Percentiles rank a stretch among this genome's conserved stretches.
Conservation (phyloP, 768 basidiomycete genomes). For the Lactarius evosmus region DNA sequence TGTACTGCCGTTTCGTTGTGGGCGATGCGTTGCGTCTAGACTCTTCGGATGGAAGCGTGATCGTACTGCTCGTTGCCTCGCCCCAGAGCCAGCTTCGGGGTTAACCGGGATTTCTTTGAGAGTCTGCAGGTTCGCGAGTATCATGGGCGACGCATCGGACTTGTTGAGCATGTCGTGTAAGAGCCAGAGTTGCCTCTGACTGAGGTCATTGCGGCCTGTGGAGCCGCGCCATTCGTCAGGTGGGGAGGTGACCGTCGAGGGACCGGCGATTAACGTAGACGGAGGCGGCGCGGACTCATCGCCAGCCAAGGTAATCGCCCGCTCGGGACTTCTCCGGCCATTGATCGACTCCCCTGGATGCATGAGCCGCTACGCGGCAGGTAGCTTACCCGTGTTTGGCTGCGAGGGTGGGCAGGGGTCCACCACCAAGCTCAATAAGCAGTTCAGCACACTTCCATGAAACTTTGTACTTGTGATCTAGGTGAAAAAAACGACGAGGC, state of each 20-base stretch:
- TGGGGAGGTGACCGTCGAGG: slow-evolving; percentile 36
- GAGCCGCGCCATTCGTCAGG: slow-evolving; percentile 66
- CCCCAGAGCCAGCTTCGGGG: slow-evolving; percentile 73
- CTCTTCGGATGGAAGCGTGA: slow-evolving; percentile 75
- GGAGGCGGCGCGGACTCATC: slow-evolving; percentile 50
- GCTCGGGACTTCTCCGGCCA: slow-evolving; percentile 49
- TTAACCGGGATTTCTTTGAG: slow-evolving; percentile 46
- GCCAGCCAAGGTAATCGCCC: slow-evolving; percentile 69
- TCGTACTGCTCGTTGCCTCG: slow-evolving; percentile 65
- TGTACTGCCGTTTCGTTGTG: slow-evolving; percentile 50
- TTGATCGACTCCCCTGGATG: slow-evolving; percentile 32
- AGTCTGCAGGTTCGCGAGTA: slow-evolving; percentile 27
- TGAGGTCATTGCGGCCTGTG: slow-evolving; percentile 80
- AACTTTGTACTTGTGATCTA: slow-evolving; percentile 75
- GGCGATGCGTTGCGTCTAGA: slow-evolving; percentile 36
- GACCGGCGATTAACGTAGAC: slow-evolving; percentile 30
- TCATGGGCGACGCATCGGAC: slow-evolving; percentile 38
- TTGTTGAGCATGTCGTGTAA: slow-evolving; percentile 75
- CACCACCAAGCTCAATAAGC: slow-evolving; percentile 79
- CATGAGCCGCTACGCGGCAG: slow-evolving; percentile 38
- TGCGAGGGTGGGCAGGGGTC: slow-evolving; percentile 37
- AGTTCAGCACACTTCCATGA: slow-evolving; percentile 90
- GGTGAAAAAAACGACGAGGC: slow-evolving; percentile 54
- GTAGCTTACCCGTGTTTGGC: slow-evolving; percentile 20
- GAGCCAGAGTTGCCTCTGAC: slow-evolving; percentile 72